Evolutionary conservation across 148 eudicot species (phyloP).

Genomic region (Silene latifolia): DNA sequence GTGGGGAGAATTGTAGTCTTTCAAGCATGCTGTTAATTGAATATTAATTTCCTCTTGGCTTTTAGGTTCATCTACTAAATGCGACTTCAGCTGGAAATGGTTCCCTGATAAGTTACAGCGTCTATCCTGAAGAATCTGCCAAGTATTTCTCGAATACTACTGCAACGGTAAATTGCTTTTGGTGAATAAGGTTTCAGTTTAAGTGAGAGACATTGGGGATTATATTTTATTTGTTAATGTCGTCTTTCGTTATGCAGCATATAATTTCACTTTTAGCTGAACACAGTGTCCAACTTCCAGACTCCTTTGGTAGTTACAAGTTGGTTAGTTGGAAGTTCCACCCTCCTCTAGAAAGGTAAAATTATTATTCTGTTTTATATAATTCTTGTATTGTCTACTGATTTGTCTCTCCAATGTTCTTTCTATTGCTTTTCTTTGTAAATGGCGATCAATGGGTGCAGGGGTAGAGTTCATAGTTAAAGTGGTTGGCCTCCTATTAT

Average conservation of each 20-base stretch:
- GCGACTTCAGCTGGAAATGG: conserved; percentile 53
- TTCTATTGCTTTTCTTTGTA: background rate
- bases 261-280: conserved; percentile 64
- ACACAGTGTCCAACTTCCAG: conserved; percentile 52
- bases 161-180: conserved; percentile 48
- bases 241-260: conserved; percentile 42
- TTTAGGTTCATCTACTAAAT: conserved; percentile 68
- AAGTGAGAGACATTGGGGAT: background rate
- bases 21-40: background rate
- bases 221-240: conserved; percentile 15
- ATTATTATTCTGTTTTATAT: conserved; percentile 2
- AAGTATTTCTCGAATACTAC: conserved; percentile 54
- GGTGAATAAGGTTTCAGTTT: background rate
- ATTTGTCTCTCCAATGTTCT: background rate
- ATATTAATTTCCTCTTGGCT: background rate
- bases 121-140: conserved; percentile 62
- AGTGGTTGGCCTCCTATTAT: too few relatives aligned
- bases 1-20: background rate
- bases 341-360: conserved; percentile 58
- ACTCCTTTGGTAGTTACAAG: conserved; percentile 55
- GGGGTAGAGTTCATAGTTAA: too few relatives aligned
- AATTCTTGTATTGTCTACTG: background rate
- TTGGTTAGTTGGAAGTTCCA: conserved; percentile 55
- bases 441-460: too few relatives aligned
- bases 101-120: conserved; percentile 58